Conservation (phyloP, 148 eudicot genomes). For the Diospyros kaki region DNA sequence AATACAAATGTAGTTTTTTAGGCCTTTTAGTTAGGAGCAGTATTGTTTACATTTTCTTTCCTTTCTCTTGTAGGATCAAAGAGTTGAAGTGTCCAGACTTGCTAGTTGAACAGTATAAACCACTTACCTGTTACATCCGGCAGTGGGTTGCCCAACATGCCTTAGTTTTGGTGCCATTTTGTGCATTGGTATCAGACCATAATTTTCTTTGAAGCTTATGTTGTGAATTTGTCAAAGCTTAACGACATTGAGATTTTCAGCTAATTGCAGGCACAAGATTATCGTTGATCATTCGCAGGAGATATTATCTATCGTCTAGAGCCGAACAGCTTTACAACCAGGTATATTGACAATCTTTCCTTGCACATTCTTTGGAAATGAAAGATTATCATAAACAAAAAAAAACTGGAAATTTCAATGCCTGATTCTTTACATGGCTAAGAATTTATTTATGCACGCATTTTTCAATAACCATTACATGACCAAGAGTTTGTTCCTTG, state of each 20-base stretch:
- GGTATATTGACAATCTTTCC: slow-evolving; percentile 35
- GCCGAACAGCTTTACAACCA: slow-evolving; percentile 82
- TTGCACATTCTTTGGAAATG: background rate
- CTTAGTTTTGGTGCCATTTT: slow-evolving; percentile 43
- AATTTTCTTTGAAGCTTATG: slow-evolving; percentile 31
- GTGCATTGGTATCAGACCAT: slow-evolving; percentile 63
- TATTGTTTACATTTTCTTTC: background rate
- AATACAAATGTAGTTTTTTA: background rate
- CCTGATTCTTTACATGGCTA: background rate
- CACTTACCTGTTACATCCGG: slow-evolving; percentile 45
- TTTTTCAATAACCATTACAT: too few relatives aligned
- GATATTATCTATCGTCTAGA: slow-evolving; percentile 54
- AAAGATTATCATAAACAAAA: too few relatives aligned
- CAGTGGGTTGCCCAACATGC: slow-evolving; percentile 65
- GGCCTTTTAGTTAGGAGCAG: background rate
- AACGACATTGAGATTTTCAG: slow-evolving; percentile 56
- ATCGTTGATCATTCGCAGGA: slow-evolving; percentile 46
- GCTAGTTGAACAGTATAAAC: slow-evolving; percentile 57
- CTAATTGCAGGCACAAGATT: slow-evolving; percentile 44
- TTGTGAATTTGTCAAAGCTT: slow-evolving; percentile 25
- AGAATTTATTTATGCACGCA: too few relatives aligned
- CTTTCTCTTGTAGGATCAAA: slow-evolving; percentile 44
- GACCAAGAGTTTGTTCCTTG: background rate
- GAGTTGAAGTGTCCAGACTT: slow-evolving; percentile 75
- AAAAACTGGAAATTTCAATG: background rate